Base-by-base conservation (phyloP, 129 eudicot genomes). In the Flaveria linearis region DNA sequence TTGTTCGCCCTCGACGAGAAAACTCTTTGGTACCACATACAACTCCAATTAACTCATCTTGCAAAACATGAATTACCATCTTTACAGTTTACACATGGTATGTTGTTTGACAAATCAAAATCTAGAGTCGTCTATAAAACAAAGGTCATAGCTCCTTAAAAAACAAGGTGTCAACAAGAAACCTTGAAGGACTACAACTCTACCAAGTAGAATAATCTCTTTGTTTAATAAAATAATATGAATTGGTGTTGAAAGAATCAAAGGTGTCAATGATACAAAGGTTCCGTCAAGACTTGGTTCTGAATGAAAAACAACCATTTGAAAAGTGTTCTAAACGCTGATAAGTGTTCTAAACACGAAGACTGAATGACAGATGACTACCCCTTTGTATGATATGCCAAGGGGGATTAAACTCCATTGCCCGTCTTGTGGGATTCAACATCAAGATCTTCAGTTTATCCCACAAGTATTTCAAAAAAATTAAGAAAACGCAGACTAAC, bases 41-140 rank as follows among this genome's bases (percentile, higher is more conserved):
- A 39, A 50, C 55, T 50, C 55, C 55, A 14, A 14, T n/a, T 15
- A 50, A 14, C 55, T 15, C 2, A 13, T 1, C 17, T 15, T 50
- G 26, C 12, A 8, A 43, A 43, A 1, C 2, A 9, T 10, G 5
- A 67, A 33, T n/a, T 67, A 36, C 9, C 78, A 43, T 58, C 58
- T 60, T 74, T 74, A 57, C 68, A 57, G 56, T 60, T 74, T 74
- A 57, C 68, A 57, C 56, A 36, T 30, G 18, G 26, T 36, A 55
- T 11, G 30, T 33, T 14, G 50, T 7, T 18, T 9, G 61, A 14
- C 9, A 4, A 20, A 43, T 14, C 30, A 69, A 22, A 10, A 36
- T 6, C 13, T 58, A 42, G 9, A 39, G 4, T 63, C 20, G 15
- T 25, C 20, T 75, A 0, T 36, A 52, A 20, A 28, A 50, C 12